phyloP scores from a whole-genome alignment of 768 basidiomycete genomes.

The Lanmaoa rubissima region DNA sequence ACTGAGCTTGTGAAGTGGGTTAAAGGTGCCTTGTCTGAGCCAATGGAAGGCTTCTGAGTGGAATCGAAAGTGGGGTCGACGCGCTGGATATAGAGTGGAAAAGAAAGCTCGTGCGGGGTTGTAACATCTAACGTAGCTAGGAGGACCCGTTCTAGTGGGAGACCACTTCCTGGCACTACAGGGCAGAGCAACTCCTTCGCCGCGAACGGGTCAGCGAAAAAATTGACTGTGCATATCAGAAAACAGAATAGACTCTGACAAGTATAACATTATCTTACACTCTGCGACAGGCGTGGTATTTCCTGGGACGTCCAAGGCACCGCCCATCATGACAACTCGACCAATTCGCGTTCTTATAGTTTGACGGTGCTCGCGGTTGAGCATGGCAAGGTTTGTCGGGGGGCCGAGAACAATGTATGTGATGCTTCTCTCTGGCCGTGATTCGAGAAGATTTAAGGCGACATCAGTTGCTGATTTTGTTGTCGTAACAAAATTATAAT shows the following conservation, averaged over 20 bases:
- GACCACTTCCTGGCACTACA: constrained; percentile 33
- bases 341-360: constrained; percentile 60
- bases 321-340: constrained; percentile 90
- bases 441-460: constrained; percentile 52
- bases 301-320: constrained; percentile 86
- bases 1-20: constrained; percentile 79
- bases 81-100: constrained; percentile 52
- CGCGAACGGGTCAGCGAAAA: constrained; percentile 85
- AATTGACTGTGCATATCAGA: constrained; percentile 59
- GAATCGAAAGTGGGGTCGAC: constrained; percentile 65
- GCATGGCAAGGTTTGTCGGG: constrained; percentile 74
- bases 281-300: constrained; percentile 82
- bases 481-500: constrained; percentile 48
- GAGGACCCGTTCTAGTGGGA: constrained; percentile 67
- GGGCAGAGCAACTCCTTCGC: constrained; percentile 65
- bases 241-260: neutral
- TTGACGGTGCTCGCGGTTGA: constrained; percentile 54
- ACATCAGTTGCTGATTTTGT: constrained; percentile 51
- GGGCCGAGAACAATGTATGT: constrained; percentile 77
- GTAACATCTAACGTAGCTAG: constrained; percentile 83
- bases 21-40: constrained; percentile 53
- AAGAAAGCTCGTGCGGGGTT: constrained; percentile 73
- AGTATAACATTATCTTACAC: constrained; percentile 47
- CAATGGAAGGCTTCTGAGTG: constrained; percentile 46
- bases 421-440: constrained; percentile 49